Conservation (phyloP, 306 rosid genomes). For the Casuarina cunninghamiana region DNA sequence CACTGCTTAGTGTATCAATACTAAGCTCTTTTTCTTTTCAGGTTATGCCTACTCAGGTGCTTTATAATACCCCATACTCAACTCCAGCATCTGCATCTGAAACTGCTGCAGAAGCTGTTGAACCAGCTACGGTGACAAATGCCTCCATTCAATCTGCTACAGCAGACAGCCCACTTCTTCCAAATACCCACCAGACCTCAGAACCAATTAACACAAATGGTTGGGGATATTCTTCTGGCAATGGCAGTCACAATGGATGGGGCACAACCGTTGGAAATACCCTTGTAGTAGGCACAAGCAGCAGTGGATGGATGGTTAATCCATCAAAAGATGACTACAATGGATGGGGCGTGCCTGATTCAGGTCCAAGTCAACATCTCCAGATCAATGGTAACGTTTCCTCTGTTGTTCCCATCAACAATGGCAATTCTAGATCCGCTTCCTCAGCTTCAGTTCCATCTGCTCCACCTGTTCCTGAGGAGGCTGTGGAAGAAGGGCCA, state of each 20-base stretch:
- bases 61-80: conserved; percentile 2
- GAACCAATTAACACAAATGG: conserved; percentile 24
- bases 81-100: conserved; percentile 12
- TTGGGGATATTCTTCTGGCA: conserved; percentile 29
- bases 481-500: conserved; percentile 21
- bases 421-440: background rate
- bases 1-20: background rate
- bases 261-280: conserved; percentile 11
- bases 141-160: conserved; percentile 10
- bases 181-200: background rate
- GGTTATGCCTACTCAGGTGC: conserved; percentile 12
- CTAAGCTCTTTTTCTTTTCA: conserved; percentile 6
- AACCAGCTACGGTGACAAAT: conserved; percentile 2
- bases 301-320: conserved; percentile 23
- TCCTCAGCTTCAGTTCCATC: conserved; percentile 20
- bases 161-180: conserved; percentile 5
- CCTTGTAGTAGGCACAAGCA: conserved; percentile 3
- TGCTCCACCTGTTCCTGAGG: conserved; percentile 29
- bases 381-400: background rate
- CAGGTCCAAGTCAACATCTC: conserved; percentile 7
- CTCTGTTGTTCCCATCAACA: background rate
- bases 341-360: conserved; percentile 10
- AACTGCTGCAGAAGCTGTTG: conserved; percentile 19
- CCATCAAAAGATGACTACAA: conserved; percentile 14
- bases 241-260: conserved; percentile 8